Evolutionary conservation across 495 filamentous ascomycete species (phyloP), one percentile per base, ranked within the genome.

Genomic region (Aspergillus cristatus): DNA sequence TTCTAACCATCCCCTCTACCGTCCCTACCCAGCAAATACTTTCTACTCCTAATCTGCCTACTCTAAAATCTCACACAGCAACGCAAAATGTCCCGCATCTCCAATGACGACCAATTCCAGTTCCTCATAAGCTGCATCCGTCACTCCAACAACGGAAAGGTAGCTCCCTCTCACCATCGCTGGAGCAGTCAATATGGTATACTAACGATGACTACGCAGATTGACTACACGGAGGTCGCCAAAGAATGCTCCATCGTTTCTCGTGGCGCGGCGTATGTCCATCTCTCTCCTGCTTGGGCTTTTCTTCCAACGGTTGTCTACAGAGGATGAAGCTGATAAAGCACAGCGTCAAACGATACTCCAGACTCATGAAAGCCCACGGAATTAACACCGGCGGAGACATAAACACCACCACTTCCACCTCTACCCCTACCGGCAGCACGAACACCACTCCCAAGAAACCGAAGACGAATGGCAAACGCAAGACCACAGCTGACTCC

Each of bases 231-330:
- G 10, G 61, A 66, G 33, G 80, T 85, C 26, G 75, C 78, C n/a
- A 55, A 71, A 18, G 76, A 82, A 51, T 75, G 77, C 17, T 52
- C 55, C 15, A 80, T 84, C 34, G 65, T 80, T 7, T 65, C 49
- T 51, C 78, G 78, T 46, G 77, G 72, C 14, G 81, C 81, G 5
- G 79, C 80, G 80, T 84, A 70, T 67, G 81, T 71, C 14, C 8
- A 17, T 14, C 18, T 16, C 18, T 37, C 25, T 25, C 37, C 31
- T 12, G 10, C 36, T 18, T 20, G 26, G 31, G 43, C 37, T 43
- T 11, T 17, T 35, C 12, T 14, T 30, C 2, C 17, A 35, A 26
- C 24, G 8, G 18, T n/a, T n/a, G 6, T 13, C 5, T 5, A 16
- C 20, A 28, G n/a, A n/a, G n/a, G n/a, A n/a, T n/a, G n/a, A n/a